Evolutionary conservation across 139 green algal species (phyloP).

Genomic region (Chlorella sp.): DNA sequence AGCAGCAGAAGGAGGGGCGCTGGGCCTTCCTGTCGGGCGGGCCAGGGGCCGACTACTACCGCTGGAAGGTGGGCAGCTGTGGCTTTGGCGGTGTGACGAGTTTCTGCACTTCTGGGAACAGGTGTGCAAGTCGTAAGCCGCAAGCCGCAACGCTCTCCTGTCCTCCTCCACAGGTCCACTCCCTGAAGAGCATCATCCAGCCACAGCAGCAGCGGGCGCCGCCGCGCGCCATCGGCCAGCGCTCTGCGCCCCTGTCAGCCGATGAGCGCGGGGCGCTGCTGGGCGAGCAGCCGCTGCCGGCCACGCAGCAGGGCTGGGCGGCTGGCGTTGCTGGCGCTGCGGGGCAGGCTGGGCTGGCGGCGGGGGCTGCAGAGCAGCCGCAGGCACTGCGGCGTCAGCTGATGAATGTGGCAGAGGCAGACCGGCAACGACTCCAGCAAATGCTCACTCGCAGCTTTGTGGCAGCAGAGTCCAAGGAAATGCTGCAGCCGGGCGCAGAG

Average conservation of each 20-base stretch:
- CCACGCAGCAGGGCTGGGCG: constrained; percentile 9
- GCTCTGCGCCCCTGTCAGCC: constrained; percentile 53
- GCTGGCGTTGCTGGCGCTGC: neutral
- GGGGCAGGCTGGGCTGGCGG: neutral
- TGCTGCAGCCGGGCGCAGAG: constrained; percentile 48
- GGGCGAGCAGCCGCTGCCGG: constrained; percentile 68
- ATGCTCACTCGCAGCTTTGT: constrained; percentile 72
- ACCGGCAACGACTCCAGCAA: constrained; percentile 63
- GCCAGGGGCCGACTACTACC: constrained; percentile 81
- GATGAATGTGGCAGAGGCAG: constrained; percentile 54
- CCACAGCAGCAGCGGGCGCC: constrained; percentile 10
- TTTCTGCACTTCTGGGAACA: no score
- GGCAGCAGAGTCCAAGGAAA: constrained; percentile 53
- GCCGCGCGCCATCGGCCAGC: constrained; percentile 34
- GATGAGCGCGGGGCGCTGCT: constrained; percentile 74
- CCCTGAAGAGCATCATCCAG: neutral
- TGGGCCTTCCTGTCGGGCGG: constrained; percentile 77
- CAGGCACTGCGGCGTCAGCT: constrained; percentile 33
- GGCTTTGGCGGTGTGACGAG: no score
- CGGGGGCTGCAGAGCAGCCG: constrained; percentile 15
- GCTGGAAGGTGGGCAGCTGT: constrained; percentile 57
- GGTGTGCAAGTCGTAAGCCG: no score
- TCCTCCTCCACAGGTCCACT: neutral
- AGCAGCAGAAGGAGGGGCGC: constrained; percentile 51
- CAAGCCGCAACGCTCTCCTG: no score